These are phyloP conservation scores for Metschnikowia aberdeeniae DNA, from an alignment of 805 yeast species.

Conservation along the genomic window DNA sequence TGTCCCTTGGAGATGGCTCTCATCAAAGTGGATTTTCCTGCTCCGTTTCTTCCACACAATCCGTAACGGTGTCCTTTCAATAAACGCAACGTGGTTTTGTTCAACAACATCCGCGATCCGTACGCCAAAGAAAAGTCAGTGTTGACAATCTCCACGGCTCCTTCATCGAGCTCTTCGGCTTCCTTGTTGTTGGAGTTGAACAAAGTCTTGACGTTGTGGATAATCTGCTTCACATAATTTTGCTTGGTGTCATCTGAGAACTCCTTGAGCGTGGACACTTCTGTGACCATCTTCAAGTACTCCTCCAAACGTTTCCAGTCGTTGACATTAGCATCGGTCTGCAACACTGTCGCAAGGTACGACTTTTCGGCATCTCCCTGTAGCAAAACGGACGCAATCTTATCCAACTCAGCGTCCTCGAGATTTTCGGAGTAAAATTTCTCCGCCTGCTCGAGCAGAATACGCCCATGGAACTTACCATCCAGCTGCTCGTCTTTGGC, in stretches of 20 bases:
- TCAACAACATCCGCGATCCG: constrained; percentile 94
- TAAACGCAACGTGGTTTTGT: constrained; percentile 84
- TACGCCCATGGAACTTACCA: constrained; percentile 74
- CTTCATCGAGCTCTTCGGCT: constrained; percentile 60
- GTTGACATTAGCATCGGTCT: constrained; percentile 41
- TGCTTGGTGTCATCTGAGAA: constrained; percentile 20
- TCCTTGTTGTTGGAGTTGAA: constrained; percentile 43
- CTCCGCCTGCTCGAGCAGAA: constrained; percentile 51
- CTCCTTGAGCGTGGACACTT: constrained; percentile 14
- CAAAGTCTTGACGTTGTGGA: constrained; percentile 48
- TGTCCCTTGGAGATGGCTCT: constrained; percentile 95
- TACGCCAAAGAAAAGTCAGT: constrained; percentile 94
- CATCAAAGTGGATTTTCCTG: constrained; percentile 97
- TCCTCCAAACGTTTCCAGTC: constrained; percentile 49
- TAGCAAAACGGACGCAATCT: constrained; percentile 27
- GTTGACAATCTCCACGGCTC: constrained; percentile 88
- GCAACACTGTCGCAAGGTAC: constrained; percentile 45
- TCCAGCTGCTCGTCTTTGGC: constrained; percentile 69
- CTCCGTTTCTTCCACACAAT: constrained; percentile 97
- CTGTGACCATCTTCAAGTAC: constrained; percentile 41
- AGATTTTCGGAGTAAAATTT: constrained; percentile 32
- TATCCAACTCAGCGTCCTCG: constrained; percentile 9
- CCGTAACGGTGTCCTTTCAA: constrained; percentile 96
- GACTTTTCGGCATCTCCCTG: constrained; percentile 29
- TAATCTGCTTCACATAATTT: constrained; percentile 39